A percentile compares a stretch with the other conserved stretches of the same genome.
These are phyloP conservation scores for Solanum pimpinellifolium DNA, from an alignment of 257 asterid species.

Conservation along the genomic window DNA sequence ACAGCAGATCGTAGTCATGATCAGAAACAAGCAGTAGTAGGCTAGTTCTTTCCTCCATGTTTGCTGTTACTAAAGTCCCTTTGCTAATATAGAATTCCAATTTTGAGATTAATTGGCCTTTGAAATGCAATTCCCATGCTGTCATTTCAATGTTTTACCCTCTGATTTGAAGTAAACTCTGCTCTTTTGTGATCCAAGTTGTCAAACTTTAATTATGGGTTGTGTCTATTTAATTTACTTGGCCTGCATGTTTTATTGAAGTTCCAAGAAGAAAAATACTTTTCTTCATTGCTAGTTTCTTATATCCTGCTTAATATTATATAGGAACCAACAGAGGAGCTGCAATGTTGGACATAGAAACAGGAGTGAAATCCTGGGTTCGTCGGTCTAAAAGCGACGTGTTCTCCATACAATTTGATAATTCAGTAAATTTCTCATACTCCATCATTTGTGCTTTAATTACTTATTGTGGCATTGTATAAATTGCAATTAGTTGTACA, in stretches of 20 bases:
- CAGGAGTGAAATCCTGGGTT: conserved; percentile 40
- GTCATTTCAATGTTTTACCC: background rate
- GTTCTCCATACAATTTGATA: conserved; percentile 45
- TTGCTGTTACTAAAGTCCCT: background rate
- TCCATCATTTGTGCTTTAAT: background rate
- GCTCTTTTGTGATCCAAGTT: background rate
- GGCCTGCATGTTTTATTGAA: background rate
- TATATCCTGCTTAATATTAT: background rate
- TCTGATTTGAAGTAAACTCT: background rate
- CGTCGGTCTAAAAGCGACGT: conserved; percentile 74
- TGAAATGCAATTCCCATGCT: background rate
- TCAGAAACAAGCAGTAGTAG: conserved; percentile 51
- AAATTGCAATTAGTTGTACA: background rate
- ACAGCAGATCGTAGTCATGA: conserved; percentile 56
- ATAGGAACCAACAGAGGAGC: conserved; percentile 83
- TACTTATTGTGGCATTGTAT: background rate
- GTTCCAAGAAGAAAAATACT: background rate
- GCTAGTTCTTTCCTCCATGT: conserved; percentile 30
- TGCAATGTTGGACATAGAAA: conserved; percentile 48
- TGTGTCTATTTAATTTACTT: background rate
- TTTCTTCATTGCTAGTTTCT: conserved; percentile 4
- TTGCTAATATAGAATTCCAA: background rate
- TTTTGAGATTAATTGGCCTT: background rate
- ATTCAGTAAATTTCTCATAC: conserved; percentile 32
- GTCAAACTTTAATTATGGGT: background rate